These are phyloP conservation scores for Vitis amurensis DNA, from an alignment of 164 flowering plant genomes.

Conservation along the genomic window DNA sequence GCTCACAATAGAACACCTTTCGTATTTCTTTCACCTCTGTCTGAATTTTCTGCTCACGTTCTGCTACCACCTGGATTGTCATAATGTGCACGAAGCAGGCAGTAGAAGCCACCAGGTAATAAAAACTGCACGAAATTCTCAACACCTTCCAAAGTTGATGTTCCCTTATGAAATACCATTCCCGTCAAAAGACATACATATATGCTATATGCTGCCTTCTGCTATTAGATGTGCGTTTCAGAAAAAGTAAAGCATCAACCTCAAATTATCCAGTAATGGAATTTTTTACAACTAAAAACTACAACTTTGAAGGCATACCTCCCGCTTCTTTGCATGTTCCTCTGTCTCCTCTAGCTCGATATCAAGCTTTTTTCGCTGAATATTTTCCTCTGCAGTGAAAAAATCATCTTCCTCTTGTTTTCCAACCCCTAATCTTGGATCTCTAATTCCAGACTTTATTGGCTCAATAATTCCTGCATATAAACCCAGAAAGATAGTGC, in stretches of 20 bases:
- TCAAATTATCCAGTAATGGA: slow-evolving; percentile 26
- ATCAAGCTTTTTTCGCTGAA: slow-evolving; percentile 86
- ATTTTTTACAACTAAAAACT: slow-evolving; percentile 10
- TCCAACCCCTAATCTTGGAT: slow-evolving; percentile 88
- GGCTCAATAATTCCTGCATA: slow-evolving; percentile 86
- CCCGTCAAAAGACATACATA: slow-evolving; percentile 87
- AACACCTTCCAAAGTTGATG: slow-evolving; percentile 84
- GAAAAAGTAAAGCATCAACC: slow-evolving; percentile 57
- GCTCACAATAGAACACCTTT: slow-evolving; percentile 90
- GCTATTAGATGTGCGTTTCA: slow-evolving; percentile 61
- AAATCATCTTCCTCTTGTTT: slow-evolving; percentile 98
- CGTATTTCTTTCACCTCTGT: slow-evolving; percentile 97
- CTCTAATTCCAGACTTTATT: slow-evolving; percentile 95
- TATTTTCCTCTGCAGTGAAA: slow-evolving; percentile 96
- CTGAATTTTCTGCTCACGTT: slow-evolving; percentile 98
- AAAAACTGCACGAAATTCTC: slow-evolving; percentile 97
- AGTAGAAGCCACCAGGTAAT: slow-evolving; percentile 99
- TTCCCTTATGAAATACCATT: slow-evolving; percentile 71
- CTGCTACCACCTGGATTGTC: slow-evolving; percentile 98
- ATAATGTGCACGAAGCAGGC: slow-evolving; percentile 99
- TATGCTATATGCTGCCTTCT: slow-evolving; percentile 93
- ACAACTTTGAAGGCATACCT: slow-evolving; percentile 60
- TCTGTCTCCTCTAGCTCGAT: slow-evolving; percentile 89
- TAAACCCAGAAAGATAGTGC: not conserved
- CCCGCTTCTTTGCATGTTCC: slow-evolving; percentile 87